Evolutionary conservation across 805 yeast species (phyloP), one percentile per base, ranked within the genome.

Genomic region (Metschnikowia noctiluminum): DNA sequence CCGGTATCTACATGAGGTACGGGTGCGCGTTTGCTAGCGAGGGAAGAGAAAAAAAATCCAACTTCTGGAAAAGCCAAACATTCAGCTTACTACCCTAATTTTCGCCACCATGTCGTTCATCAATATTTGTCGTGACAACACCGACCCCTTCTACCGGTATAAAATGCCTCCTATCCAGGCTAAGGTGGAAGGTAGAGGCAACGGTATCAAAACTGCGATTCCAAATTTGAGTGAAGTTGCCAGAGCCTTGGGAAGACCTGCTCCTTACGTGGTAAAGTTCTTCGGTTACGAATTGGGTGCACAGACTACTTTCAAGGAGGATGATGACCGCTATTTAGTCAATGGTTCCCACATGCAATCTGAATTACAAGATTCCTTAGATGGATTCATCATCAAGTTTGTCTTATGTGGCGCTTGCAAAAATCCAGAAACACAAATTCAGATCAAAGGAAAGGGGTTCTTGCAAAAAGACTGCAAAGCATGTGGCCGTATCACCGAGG

Each of bases 101-200:
- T 6, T 28, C 45, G 36, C 49, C 61, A 74, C 46, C 54, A 89
- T 89, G 96, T 87, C 96, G 48, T 76, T 83, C 60, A 85, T 92
- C 65, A 92, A 94, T 71, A 92, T 94, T 62, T 85, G 96, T 71
- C 90, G 99, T 78, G 97, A 90, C 65, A 94, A 92, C 77, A 84
- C 87, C 63, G 99, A 94, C 76, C 97, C 97, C 40, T 94, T 94
- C 71, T 94, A 94, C 83, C 96, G 99, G 77, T 94, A 94, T 74
- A 94, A 94, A 77, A 94, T 94, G 99, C 99, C 99, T 66, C 87
- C 95, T 38, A 85, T 94, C 71, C 95, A 88, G 74, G 88, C 97
- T 59, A 94, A 94, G 79, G 89, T 89, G 57, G 98, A 94, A 76
- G 99, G 99, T 70, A 82, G 96, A 68, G 99, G 99, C 76, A 94